Percentiles rank a stretch among this genome's conserved stretches.
phyloP scores from a whole-genome alignment of 1,139 yeast species.

The Candida tetrigidarum region DNA sequence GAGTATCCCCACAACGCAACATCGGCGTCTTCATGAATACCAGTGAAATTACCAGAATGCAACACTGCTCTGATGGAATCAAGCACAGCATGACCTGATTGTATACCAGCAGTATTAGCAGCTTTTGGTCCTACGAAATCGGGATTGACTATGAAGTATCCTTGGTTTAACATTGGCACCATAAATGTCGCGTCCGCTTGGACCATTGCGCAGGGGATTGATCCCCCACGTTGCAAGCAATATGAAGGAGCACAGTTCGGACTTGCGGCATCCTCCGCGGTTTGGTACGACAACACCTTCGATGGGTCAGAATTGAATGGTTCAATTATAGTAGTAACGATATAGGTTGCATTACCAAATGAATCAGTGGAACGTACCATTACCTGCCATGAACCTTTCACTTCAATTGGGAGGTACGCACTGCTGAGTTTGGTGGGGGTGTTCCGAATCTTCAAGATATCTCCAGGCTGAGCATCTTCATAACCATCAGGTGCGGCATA shows the following conservation, averaged over 20 bases:
- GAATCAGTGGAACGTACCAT: constrained; percentile 22
- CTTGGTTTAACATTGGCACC: constrained; percentile 24
- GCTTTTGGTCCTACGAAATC: constrained; percentile 27
- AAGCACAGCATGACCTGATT: constrained; percentile 27
- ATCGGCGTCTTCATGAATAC: constrained; percentile 23
- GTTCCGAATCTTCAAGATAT: constrained; percentile 28
- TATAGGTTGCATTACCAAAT: constrained; percentile 32
- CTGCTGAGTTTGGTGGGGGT: constrained; percentile 25
- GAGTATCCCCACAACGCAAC: constrained; percentile 32
- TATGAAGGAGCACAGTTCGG: neutral
- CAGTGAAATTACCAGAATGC: constrained; percentile 22
- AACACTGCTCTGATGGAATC: constrained; percentile 28
- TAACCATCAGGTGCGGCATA: constrained; percentile 30
- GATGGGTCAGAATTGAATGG: constrained; percentile 30
- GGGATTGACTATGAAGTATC: constrained; percentile 30
- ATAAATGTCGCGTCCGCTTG: constrained; percentile 26
- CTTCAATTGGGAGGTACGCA: neutral
- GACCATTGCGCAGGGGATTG: neutral
- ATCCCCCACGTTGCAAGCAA: neutral
- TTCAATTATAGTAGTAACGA: constrained; percentile 35
- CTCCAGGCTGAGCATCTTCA: constrained; percentile 28
- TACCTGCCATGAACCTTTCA: neutral
- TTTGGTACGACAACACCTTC: constrained; percentile 25
- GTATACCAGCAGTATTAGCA: constrained; percentile 28
- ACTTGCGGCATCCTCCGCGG: constrained; percentile 19